Conservation (phyloP, 202 grass and related monocot genomes). For the Panicum hallii region DNA sequence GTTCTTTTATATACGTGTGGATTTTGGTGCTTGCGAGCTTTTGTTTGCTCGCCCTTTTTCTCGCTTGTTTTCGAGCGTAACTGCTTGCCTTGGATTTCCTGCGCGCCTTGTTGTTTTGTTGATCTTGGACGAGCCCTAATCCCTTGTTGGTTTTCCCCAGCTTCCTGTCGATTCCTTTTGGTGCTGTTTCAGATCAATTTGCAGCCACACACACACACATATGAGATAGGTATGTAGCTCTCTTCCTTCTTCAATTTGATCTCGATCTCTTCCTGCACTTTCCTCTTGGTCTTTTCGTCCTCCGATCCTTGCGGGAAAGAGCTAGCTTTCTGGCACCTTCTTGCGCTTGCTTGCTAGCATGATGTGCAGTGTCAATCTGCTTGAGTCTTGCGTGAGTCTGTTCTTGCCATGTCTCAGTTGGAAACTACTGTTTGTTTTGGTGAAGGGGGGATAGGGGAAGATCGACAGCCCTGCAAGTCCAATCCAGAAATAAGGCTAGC, state of each 20-base stretch:
- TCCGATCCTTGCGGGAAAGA: slow-evolving; percentile 3
- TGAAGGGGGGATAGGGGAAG: slow-evolving; percentile 36
- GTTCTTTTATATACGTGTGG: slow-evolving; percentile 45
- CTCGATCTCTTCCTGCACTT: slow-evolving; percentile 32
- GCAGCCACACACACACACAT: slow-evolving; percentile 15
- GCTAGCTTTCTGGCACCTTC: slow-evolving; percentile 47
- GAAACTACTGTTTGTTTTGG: slow-evolving; percentile 39
- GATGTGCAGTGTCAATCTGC: slow-evolving; percentile 36
- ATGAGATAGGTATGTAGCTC: slow-evolving; percentile 36
- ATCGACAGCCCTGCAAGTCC: slow-evolving; percentile 17
- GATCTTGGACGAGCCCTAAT: slow-evolving; percentile 49
- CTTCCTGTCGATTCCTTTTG: slow-evolving; percentile 47
- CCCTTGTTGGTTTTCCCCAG: slow-evolving; percentile 43
- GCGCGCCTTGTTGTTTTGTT: slow-evolving; percentile 59
- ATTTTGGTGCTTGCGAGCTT: slow-evolving; percentile 56
- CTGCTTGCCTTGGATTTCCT: slow-evolving; percentile 63
- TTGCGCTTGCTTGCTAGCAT: neutral
- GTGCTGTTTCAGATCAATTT: slow-evolving; percentile 49
- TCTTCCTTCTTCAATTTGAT: slow-evolving; percentile 23
- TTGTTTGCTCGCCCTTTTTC: slow-evolving; percentile 44
- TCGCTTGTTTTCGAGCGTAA: slow-evolving; percentile 77
- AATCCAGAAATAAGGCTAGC: slow-evolving; percentile 29
- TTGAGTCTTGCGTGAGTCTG: slow-evolving; percentile 31
- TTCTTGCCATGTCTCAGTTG: slow-evolving; percentile 47
- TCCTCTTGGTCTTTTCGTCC: slow-evolving; percentile 43